Evolutionary conservation across 2,329 filamentous ascomycete genomes (phyloP).

Genomic region (Chalara sp.): DNA sequence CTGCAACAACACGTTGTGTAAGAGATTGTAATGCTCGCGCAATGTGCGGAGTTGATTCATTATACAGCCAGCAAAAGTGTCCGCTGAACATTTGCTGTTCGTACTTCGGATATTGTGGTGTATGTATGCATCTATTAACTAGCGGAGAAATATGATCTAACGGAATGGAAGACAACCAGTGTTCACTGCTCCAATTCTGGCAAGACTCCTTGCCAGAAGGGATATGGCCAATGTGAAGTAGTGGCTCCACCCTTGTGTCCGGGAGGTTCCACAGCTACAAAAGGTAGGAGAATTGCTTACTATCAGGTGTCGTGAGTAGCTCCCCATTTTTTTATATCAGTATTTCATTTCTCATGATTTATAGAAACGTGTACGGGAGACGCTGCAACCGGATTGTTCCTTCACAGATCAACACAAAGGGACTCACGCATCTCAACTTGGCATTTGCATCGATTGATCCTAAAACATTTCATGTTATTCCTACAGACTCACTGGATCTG

Average conservation of each 20-base stretch:
- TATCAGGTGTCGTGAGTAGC: background rate
- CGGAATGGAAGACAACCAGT: conserved; percentile 3
- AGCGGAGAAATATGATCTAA: background rate
- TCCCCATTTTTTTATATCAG: background rate
- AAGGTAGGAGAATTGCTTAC: background rate
- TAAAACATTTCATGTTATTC: conserved; percentile 20
- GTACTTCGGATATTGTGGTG: conserved; percentile 14
- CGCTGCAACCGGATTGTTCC: conserved; percentile 29
- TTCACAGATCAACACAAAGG: conserved; percentile 25
- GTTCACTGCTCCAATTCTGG: conserved; percentile 7
- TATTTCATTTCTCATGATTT: background rate
- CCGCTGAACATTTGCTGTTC: conserved; percentile 19
- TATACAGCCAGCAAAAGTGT: conserved; percentile 19
- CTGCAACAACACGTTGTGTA: conserved; percentile 11
- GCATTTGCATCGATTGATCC: conserved; percentile 38
- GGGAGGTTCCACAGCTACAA: background rate
- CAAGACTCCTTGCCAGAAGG: conserved; percentile 24
- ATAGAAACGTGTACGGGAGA: background rate
- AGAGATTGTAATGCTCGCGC: conserved; percentile 24
- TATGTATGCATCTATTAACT: conserved; percentile 3
- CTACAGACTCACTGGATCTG: conserved; percentile 18
- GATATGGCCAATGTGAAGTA: background rate
- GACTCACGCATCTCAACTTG: conserved; percentile 30
- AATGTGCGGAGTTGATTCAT: conserved; percentile 25
- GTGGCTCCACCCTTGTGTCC: background rate